These are phyloP conservation scores for Botryotinia globosa DNA, from an alignment of 2,329 filamentous ascomycete genomes.

Conservation along the genomic window DNA sequence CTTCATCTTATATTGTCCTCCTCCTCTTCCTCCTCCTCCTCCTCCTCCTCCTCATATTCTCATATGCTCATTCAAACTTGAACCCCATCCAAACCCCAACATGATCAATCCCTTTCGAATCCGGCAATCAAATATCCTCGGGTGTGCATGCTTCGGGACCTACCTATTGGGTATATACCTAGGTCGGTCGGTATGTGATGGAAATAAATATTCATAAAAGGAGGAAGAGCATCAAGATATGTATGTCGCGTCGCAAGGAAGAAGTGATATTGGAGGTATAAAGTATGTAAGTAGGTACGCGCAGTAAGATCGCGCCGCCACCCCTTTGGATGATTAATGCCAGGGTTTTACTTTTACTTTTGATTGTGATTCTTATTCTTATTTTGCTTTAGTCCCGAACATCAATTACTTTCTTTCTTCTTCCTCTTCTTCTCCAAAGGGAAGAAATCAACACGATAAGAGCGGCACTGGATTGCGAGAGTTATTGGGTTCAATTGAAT, in stretches of 20 bases:
- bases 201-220: not conserved
- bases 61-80: too few relatives aligned
- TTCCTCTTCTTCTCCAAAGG: not conserved
- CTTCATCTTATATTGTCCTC: not conserved
- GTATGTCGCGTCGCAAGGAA: not conserved
- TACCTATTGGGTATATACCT: not conserved
- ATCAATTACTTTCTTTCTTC: not conserved
- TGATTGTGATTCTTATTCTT: not conserved
- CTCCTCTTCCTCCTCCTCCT: not conserved
- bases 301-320: not conserved
- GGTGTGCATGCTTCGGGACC: not conserved
- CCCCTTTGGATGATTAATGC: not conserved
- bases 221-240: not conserved
- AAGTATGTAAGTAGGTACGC: not conserved
- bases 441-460: not conserved
- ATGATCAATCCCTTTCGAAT: not conserved
- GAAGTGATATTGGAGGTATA: not conserved
- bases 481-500: not conserved
- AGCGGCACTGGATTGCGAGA: not conserved
- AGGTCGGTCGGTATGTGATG: too few relatives aligned
- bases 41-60: not conserved
- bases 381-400: not conserved
- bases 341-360: not conserved
- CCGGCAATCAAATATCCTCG: not conserved
- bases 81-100: not conserved